These are phyloP conservation scores for Litsea cubeba DNA, from an alignment of 164 flowering plant genomes.

Conservation along the genomic window DNA sequence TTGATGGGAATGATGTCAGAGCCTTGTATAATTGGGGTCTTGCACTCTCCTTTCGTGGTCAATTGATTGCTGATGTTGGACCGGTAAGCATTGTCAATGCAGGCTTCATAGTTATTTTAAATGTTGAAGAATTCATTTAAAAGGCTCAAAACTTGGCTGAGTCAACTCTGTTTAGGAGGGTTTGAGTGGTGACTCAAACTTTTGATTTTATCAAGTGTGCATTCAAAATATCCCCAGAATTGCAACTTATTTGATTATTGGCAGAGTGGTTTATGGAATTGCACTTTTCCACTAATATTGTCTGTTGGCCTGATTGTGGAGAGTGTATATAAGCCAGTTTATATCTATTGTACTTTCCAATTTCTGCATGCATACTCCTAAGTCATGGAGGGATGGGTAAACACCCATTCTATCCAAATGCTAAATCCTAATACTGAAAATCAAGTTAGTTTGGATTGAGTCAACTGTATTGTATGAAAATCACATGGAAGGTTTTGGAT, in stretches of 20 bases:
- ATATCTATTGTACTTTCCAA: background rate
- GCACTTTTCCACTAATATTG: background rate
- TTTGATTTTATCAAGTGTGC: background rate
- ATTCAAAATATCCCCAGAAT: too few relatives aligned
- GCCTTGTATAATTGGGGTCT: conserved; percentile 96
- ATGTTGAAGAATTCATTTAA: background rate
- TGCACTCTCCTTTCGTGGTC: conserved; percentile 87
- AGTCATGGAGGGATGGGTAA: background rate
- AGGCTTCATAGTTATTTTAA: background rate
- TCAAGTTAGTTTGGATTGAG: too few relatives aligned
- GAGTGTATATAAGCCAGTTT: background rate
- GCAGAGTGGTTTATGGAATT: background rate
- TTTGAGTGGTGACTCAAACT: background rate
- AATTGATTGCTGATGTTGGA: conserved; percentile 89
- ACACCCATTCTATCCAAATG: background rate
- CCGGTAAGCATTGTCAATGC: conserved; percentile 52
- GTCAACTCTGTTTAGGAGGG: background rate
- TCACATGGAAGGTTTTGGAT: too few relatives aligned
- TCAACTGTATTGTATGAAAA: too few relatives aligned
- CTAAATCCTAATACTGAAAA: background rate
- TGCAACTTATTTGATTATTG: background rate
- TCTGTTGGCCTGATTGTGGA: background rate
- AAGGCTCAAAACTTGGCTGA: background rate
- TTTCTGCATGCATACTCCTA: background rate
- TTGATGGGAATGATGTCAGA: conserved; percentile 76